Evolutionary conservation across 2,329 filamentous ascomycete species (phyloP).

Genomic region (Cercospora janseana): DNA sequence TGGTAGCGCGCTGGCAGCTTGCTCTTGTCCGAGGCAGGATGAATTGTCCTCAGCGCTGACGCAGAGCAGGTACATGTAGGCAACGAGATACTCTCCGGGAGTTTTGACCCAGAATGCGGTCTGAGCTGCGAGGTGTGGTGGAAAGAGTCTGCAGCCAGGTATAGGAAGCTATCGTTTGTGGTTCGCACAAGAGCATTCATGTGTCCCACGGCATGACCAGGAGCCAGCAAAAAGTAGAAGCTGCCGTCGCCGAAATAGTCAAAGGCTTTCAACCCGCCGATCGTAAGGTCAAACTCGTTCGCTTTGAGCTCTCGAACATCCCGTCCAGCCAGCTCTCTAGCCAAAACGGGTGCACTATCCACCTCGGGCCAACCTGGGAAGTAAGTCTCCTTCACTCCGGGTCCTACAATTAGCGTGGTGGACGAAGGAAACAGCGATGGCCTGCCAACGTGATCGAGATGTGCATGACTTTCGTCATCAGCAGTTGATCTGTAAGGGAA

Average conservation of each 20-base stretch:
- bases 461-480: slow-evolving; percentile 29
- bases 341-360: slow-evolving; percentile 36
- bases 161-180: slow-evolving; percentile 37
- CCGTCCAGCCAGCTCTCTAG: slow-evolving; percentile 39
- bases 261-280: slow-evolving; percentile 44
- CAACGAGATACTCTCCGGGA: slow-evolving; percentile 32
- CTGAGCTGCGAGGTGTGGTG: slow-evolving; percentile 32
- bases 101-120: slow-evolving; percentile 40
- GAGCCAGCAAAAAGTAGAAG: slow-evolving; percentile 52
- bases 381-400: slow-evolving; percentile 41
- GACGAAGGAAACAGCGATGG: slow-evolving; percentile 38
- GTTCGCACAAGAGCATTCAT: slow-evolving; percentile 48
- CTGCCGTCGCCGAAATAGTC: slow-evolving; percentile 55
- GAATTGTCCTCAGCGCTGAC: neutral
- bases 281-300: slow-evolving; percentile 32
- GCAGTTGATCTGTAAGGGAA: neutral
- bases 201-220: slow-evolving; percentile 52
- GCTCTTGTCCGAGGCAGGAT: neutral
- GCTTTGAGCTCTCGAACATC: slow-evolving; percentile 35
- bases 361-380: slow-evolving; percentile 45
- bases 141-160: slow-evolving; percentile 40
- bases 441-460: slow-evolving; percentile 30
- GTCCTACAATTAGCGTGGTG: slow-evolving; percentile 46
- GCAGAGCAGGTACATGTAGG: slow-evolving; percentile 14
- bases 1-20: slow-evolving; percentile 42